Evolutionary conservation across 495 filamentous ascomycete genomes (phyloP).

Genomic region (Aspergillus mulundensis): DNA sequence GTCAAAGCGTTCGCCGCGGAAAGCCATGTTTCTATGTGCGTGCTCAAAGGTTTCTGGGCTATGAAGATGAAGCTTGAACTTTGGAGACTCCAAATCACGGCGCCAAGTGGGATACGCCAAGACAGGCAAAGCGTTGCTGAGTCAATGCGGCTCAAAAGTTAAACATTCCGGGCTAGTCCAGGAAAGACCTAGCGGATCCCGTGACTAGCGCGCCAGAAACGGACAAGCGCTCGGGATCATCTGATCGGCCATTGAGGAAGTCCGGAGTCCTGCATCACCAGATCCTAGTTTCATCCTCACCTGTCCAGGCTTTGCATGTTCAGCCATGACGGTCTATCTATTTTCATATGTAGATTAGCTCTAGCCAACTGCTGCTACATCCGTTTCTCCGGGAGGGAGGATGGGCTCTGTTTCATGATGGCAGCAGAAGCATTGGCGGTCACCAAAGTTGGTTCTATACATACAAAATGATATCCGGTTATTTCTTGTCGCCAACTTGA

Average conservation of each 20-base stretch:
- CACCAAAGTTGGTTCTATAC: constrained; percentile 16
- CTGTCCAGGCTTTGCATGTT: background rate
- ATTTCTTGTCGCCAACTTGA: background rate
- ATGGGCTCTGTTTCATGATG: background rate
- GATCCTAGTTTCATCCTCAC: background rate
- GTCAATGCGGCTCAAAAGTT: constrained; percentile 44
- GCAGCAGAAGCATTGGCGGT: constrained; percentile 5
- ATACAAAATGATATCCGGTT: constrained; percentile 6
- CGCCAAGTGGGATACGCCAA: constrained; percentile 7
- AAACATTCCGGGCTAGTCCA: constrained; percentile 28
- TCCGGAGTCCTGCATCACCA: background rate
- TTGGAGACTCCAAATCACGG: background rate
- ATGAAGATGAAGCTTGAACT: constrained; percentile 2
- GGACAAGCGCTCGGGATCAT: constrained; percentile 20
- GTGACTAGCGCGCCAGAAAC: constrained; percentile 18
- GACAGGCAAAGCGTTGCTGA: constrained; percentile 1
- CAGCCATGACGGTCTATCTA: background rate
- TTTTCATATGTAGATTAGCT: background rate
- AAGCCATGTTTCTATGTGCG: constrained; percentile 43
- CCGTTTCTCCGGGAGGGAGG: background rate
- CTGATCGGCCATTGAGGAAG: constrained; percentile 13
- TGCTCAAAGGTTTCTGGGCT: no score
- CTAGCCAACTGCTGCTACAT: background rate
- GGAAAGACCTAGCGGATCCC: constrained; percentile 17
- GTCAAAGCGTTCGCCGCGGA: constrained; percentile 59